These are phyloP conservation scores for Ophiostoma piceae DNA, from an alignment of 2,329 filamentous ascomycete species.

Conservation along the genomic window DNA sequence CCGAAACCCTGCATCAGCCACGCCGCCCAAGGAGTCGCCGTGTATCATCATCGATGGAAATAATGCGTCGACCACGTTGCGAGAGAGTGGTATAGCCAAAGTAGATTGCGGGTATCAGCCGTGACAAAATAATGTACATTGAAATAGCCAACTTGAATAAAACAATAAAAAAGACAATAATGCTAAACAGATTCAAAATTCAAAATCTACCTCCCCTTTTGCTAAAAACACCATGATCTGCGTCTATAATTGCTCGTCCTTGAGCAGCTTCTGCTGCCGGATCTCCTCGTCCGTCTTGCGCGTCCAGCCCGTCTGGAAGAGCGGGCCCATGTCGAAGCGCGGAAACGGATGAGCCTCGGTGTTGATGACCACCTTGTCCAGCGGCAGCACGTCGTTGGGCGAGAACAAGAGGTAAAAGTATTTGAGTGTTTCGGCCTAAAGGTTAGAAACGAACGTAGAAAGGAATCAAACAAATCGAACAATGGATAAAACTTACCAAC, in stretches of 20 bases:
- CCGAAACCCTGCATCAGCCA: background rate
- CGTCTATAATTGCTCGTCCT: background rate
- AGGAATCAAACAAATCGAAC: background rate
- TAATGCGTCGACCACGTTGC: background rate
- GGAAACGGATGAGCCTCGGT: constrained; percentile 93
- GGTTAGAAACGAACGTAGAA: background rate
- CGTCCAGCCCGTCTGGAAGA: constrained; percentile 78
- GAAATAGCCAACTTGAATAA: background rate
- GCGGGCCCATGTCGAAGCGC: constrained; percentile 70
- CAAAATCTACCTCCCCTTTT: background rate
- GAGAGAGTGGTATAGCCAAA: background rate
- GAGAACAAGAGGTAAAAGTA: constrained; percentile 97
- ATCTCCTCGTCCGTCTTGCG: constrained; percentile 45
- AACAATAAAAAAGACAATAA: background rate
- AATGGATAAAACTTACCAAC: constrained; percentile 46
- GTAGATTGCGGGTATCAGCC: background rate
- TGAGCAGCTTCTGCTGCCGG: constrained; percentile 9
- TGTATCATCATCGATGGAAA: background rate
- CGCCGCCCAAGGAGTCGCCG: background rate
- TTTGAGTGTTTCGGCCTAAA: constrained; percentile 80
- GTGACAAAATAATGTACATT: background rate
- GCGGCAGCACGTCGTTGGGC: constrained; percentile 70
- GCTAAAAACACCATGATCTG: background rate
- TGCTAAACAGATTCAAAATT: background rate
- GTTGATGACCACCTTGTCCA: constrained; percentile 87